phyloP scores from a whole-genome alignment of 441 rosid species.

The Jatropha podagrica region DNA sequence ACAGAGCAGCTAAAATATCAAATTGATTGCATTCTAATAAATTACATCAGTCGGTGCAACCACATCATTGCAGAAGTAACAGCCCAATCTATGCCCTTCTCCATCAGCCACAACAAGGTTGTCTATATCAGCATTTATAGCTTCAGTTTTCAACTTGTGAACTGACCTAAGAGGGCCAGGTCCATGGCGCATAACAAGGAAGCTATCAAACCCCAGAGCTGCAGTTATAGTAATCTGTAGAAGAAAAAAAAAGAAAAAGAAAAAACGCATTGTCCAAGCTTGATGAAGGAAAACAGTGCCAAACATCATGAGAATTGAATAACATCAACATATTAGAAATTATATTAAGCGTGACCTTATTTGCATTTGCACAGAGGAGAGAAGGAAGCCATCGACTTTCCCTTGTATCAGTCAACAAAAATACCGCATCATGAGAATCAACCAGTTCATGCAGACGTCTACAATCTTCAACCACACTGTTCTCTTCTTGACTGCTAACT shows the following conservation, averaged over 20 bases:
- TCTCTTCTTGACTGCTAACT: constrained; percentile 68
- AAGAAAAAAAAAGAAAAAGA: constrained; percentile 16
- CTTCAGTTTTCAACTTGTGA: constrained; percentile 31
- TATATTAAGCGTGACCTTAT: constrained; percentile 55
- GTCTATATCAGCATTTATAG: constrained; percentile 29
- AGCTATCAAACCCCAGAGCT: constrained; percentile 94
- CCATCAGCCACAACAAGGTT: constrained; percentile 43
- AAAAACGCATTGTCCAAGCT: not conserved
- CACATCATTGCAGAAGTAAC: constrained; percentile 98
- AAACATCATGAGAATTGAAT: constrained; percentile 2
- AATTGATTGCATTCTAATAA: constrained; percentile 12
- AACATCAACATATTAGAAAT: constrained; percentile 1
- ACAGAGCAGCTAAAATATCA: constrained; percentile 3
- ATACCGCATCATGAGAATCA: constrained; percentile 83
- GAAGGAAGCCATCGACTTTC: constrained; percentile 98
- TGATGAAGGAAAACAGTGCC: not conserved
- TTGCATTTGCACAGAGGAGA: constrained; percentile 72
- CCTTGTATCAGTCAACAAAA: constrained; percentile 95
- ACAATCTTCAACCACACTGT: constrained; percentile 71
- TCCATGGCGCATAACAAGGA: constrained; percentile 97
- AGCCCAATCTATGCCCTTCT: constrained; percentile 66
- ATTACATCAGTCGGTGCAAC: constrained; percentile 95
- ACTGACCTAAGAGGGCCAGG: constrained; percentile 58
- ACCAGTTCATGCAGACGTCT: constrained; percentile 58
- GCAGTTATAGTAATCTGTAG: constrained; percentile 79